A percentile compares a stretch with the other conserved stretches of the same genome.
Evolutionary conservation across 768 basidiomycete species (phyloP).

Genomic region (Naganishia vishniacii): DNA sequence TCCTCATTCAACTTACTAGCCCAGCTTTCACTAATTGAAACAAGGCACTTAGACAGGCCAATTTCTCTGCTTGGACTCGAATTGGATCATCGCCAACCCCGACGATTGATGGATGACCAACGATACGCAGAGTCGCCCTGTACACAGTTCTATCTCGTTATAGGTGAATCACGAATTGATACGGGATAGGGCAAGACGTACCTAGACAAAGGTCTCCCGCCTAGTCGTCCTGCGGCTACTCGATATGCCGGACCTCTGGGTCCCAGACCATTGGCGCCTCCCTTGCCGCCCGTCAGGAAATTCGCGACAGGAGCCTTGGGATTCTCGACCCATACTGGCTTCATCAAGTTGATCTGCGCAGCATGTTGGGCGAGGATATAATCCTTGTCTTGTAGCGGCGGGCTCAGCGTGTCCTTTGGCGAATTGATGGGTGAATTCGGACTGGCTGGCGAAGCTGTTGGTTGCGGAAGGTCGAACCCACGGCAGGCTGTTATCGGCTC

Average conservation of each 20-base stretch:
- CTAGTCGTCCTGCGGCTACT: constrained; percentile 41
- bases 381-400: constrained; percentile 15
- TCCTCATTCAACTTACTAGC: constrained; percentile 68
- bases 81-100: constrained; percentile 61
- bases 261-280: constrained; percentile 34
- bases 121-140: constrained; percentile 45
- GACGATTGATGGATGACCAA: constrained; percentile 48
- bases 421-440: background rate
- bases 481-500: constrained; percentile 5
- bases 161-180: background rate
- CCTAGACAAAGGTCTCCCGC: constrained; percentile 53
- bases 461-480: constrained; percentile 2
- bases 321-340: constrained; percentile 50
- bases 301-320: constrained; percentile 58
- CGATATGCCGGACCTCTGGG: constrained; percentile 43
- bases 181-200: constrained; percentile 40
- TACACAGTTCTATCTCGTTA: background rate
- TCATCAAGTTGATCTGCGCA: constrained; percentile 26
- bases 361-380: constrained; percentile 35
- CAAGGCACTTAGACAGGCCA: constrained; percentile 70
- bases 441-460: background rate
- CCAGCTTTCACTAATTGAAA: constrained; percentile 63
- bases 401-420: background rate
- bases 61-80: constrained; percentile 63
- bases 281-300: constrained; percentile 39